Evolutionary conservation across 2,329 filamentous ascomycete species (phyloP).

Genomic region (Verticillium longisporum): DNA sequence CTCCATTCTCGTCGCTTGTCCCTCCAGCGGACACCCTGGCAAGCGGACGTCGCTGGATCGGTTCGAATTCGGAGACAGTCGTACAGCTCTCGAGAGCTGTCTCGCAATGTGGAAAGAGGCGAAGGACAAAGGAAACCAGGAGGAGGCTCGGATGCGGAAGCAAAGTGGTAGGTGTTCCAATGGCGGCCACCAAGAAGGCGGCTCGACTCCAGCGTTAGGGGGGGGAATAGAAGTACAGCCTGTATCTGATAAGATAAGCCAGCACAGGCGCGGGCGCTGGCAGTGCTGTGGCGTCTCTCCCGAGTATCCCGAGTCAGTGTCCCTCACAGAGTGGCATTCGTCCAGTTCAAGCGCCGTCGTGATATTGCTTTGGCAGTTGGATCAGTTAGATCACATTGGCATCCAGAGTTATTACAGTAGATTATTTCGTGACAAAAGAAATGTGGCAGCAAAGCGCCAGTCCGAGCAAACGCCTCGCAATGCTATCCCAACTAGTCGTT

Average conservation of each 20-base stretch:
- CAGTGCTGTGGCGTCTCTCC: neutral
- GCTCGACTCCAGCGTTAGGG: neutral
- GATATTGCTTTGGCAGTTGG: neutral
- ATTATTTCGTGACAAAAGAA: neutral
- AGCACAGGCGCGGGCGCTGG: neutral
- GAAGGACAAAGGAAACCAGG: neutral
- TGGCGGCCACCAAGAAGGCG: neutral
- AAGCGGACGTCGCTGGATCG: neutral
- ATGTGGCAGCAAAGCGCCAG: neutral
- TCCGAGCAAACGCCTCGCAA: slow-evolving; percentile 7
- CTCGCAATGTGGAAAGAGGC: neutral
- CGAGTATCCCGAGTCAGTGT: too few relatives aligned
- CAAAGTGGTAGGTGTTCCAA: neutral
- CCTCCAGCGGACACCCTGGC: neutral
- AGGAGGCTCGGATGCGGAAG: neutral
- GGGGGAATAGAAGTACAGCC: neutral
- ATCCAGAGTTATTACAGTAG: neutral
- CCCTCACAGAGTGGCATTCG: neutral
- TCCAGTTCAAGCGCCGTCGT: neutral
- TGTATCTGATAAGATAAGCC: neutral
- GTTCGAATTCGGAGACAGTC: neutral
- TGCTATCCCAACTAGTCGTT: slow-evolving; percentile 4
- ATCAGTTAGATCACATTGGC: too few relatives aligned
- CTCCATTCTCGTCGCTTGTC: slow-evolving; percentile 53
- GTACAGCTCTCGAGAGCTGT: neutral